Conservation (phyloP, 2,329 filamentous ascomycete species). For the Sporothrix sp. region DNA sequence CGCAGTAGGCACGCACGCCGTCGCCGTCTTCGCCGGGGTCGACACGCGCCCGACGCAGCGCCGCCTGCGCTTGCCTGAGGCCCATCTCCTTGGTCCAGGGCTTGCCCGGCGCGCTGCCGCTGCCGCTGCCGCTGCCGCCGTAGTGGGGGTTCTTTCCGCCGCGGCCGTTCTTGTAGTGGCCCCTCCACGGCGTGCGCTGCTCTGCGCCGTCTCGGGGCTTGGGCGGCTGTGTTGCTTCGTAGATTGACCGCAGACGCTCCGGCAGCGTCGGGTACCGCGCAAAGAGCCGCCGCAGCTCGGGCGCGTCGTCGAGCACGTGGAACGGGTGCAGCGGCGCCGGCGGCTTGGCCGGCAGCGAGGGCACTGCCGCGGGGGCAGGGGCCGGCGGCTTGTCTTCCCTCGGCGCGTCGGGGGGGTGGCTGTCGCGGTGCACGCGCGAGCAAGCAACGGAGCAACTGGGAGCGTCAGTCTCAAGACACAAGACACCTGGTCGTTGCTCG, state of each 20-base stretch:
- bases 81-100: conserved; percentile 51
- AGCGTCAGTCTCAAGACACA: neutral
- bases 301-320: conserved; percentile 39
- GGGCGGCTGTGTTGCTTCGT: conserved; percentile 41
- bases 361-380: neutral
- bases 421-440: conserved; percentile 28
- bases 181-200: neutral
- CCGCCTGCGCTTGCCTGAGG: conserved; percentile 44
- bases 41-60: conserved; percentile 40
- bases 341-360: conserved; percentile 11
- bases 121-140: neutral
- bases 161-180: neutral
- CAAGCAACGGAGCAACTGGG: conserved; percentile 50
- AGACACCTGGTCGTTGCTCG: too few relatives aligned
- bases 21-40: conserved; percentile 46
- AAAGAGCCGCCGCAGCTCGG: conserved; percentile 42
- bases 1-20: conserved; percentile 50
- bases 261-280: conserved; percentile 41
- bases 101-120: neutral
- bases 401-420: conserved; percentile 21
- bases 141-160: too few relatives aligned
- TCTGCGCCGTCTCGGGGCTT: neutral
- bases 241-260: conserved; percentile 37
- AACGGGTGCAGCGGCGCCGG: conserved; percentile 34
- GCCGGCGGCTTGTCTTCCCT: neutral